Evolutionary conservation across 75 land plant genomes (phyloP).

Genomic region (Gnetum montanum): DNA sequence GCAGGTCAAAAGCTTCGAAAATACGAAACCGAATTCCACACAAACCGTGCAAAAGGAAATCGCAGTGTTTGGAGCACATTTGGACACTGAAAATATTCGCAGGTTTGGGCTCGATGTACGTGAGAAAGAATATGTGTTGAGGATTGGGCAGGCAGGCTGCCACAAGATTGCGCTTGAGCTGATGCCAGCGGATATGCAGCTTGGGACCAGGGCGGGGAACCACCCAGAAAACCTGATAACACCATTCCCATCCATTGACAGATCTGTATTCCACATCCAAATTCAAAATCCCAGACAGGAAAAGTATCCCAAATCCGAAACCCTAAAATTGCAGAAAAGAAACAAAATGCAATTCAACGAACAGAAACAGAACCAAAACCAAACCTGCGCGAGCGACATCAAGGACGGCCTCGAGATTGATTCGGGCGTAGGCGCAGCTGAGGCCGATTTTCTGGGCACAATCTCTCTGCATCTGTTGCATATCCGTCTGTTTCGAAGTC

Average conservation of each 20-base stretch:
- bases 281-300: background rate
- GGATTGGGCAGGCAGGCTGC: slow-evolving; percentile 40
- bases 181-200: slow-evolving; percentile 23
- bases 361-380: background rate
- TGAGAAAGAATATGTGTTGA: slow-evolving; percentile 10
- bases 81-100: slow-evolving; percentile 38
- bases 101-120: slow-evolving; percentile 13
- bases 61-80: slow-evolving; percentile 32
- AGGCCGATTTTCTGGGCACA: slow-evolving; percentile 21
- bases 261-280: slow-evolving; percentile 31
- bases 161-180: slow-evolving; percentile 36
- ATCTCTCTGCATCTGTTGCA: too few species aligned
- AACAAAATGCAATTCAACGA: background rate
- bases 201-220: slow-evolving; percentile 12
- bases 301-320: background rate
- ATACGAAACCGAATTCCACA: too few species aligned
- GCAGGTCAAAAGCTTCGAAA: too few species aligned
- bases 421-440: slow-evolving; percentile 12
- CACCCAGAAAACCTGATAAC: slow-evolving; percentile 57
- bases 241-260: slow-evolving; percentile 76
- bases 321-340: background rate
- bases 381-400: slow-evolving; percentile 14
- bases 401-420: slow-evolving; percentile 12
- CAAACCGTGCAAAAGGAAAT: too few species aligned
- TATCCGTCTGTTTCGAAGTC: too few species aligned